Evolutionary conservation across 176 grass and related monocot species (phyloP).

Genomic region (Microstegium vimineum): DNA sequence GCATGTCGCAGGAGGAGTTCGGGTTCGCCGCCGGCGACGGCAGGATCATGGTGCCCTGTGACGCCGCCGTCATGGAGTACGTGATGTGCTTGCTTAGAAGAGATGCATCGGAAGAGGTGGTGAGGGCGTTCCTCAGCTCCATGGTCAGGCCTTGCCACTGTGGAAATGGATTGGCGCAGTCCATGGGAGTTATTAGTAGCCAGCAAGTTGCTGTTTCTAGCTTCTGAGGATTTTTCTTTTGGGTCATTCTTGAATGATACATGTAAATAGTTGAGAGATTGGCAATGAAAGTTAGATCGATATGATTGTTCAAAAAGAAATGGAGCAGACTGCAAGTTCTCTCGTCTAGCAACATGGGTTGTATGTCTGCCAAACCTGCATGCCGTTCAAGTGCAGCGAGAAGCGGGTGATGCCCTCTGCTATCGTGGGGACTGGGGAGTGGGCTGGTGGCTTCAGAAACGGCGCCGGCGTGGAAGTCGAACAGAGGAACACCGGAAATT

Average conservation of each 20-base stretch:
- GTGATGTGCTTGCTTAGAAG: slow-evolving; percentile 38
- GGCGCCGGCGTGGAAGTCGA: too few species aligned
- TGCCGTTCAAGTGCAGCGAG: too few species aligned
- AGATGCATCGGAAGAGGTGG: slow-evolving; percentile 26
- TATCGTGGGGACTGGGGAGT: too few species aligned
- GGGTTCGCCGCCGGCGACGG: slow-evolving; percentile 13
- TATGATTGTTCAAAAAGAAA: too few species aligned
- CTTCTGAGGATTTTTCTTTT: not conserved
- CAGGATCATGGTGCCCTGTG: slow-evolving; percentile 45
- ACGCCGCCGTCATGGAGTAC: slow-evolving; percentile 41
- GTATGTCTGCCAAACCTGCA: too few species aligned
- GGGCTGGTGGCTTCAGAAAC: too few species aligned
- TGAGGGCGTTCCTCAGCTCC: slow-evolving; percentile 39
- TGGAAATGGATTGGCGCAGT: not conserved
- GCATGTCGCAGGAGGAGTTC: slow-evolving; percentile 44
- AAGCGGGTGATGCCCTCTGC: too few species aligned
- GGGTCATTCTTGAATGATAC: not conserved
- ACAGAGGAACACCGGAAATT: too few species aligned
- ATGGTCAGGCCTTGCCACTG: not conserved
- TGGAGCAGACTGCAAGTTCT: too few species aligned
- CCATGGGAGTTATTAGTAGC: not conserved
- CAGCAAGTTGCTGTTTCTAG: not conserved
- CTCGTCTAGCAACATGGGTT: too few species aligned
- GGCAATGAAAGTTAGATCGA: not conserved
- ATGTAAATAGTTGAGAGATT: not conserved